A percentile compares a stretch with the other conserved stretches of the same genome.
These are phyloP conservation scores for Colletotrichum truncatum DNA, from an alignment of 2,329 filamentous ascomycete species.

Conservation along the genomic window DNA sequence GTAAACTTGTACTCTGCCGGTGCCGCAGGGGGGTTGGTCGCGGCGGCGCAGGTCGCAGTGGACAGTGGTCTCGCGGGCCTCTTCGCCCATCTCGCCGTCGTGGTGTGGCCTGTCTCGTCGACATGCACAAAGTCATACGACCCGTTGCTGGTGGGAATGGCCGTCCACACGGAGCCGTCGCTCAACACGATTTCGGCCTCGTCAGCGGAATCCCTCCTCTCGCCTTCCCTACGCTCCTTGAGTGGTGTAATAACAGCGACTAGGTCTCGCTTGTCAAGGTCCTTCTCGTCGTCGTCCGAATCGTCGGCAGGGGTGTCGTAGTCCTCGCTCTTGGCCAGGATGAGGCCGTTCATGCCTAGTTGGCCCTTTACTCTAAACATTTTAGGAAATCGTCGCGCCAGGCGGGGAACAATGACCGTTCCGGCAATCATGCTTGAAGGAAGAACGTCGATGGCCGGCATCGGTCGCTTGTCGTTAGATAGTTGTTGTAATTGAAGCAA, in stretches of 20 bases:
- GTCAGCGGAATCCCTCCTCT: constrained; percentile 57
- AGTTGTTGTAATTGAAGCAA: constrained; percentile 78
- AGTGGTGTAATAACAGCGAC: constrained; percentile 72
- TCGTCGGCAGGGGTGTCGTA: constrained; percentile 58
- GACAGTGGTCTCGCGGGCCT: constrained; percentile 40
- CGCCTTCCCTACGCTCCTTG: constrained; percentile 57
- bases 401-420: constrained; percentile 64
- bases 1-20: constrained; percentile 68
- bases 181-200: constrained; percentile 73
- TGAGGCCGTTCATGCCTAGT: constrained; percentile 74
- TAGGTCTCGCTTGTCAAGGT: constrained; percentile 60
- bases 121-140: constrained; percentile 73
- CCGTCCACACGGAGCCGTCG: constrained; percentile 68
- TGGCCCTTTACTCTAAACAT: constrained; percentile 71
- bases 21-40: constrained; percentile 35
- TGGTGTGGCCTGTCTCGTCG: constrained; percentile 65
- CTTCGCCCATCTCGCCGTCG: constrained; percentile 76
- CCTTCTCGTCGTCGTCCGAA: constrained; percentile 60
- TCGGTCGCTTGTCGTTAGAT: constrained; percentile 67
- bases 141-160: constrained; percentile 60
- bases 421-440: constrained; percentile 69
- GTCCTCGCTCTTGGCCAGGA: constrained; percentile 76
- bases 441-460: constrained; percentile 78
- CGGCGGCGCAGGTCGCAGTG: constrained; percentile 31
- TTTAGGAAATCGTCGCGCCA: constrained; percentile 69